These are phyloP conservation scores for Saccharomycopsis sp. DNA, from an alignment of 805 yeast species.

Conservation along the genomic window DNA sequence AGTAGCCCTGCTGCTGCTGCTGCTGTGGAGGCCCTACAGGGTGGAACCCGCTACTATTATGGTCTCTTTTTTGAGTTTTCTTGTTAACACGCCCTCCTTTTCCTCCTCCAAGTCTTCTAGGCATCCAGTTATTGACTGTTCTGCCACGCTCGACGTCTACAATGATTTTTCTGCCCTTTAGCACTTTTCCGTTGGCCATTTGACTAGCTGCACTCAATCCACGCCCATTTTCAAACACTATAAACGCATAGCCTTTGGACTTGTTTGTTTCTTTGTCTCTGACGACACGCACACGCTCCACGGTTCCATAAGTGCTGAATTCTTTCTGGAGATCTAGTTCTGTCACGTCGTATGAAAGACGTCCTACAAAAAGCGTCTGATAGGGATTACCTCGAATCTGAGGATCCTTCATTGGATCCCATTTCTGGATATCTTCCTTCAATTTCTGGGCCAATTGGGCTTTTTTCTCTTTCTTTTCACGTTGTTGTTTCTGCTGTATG, in stretches of 20 bases:
- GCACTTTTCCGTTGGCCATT: slow-evolving; percentile 46
- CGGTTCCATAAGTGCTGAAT: slow-evolving; percentile 61
- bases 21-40: background rate
- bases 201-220: slow-evolving; percentile 59
- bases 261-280: slow-evolving; percentile 44
- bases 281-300: slow-evolving; percentile 55
- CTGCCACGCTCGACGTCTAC: slow-evolving; percentile 72
- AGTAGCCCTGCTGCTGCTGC: background rate
- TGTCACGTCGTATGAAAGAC: slow-evolving; percentile 56
- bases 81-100: slow-evolving; percentile 10
- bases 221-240: slow-evolving; percentile 54
- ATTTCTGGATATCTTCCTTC: slow-evolving; percentile 31
- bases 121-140: slow-evolving; percentile 58
- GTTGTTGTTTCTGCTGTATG: slow-evolving; percentile 27
- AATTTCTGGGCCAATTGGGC: slow-evolving; percentile 2
- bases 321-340: slow-evolving; percentile 63
- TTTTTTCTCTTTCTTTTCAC: slow-evolving; percentile 24
- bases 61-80: background rate
- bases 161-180: slow-evolving; percentile 49
- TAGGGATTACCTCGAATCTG: slow-evolving; percentile 65
- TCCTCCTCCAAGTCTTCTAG: slow-evolving; percentile 83
- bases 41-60: background rate
- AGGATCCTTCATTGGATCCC: slow-evolving; percentile 56
- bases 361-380: slow-evolving; percentile 68
- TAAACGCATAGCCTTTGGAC: slow-evolving; percentile 79